Evolutionary conservation across 2,329 filamentous ascomycete genomes (phyloP).

Genomic region (Dothideomycetes sp.): DNA sequence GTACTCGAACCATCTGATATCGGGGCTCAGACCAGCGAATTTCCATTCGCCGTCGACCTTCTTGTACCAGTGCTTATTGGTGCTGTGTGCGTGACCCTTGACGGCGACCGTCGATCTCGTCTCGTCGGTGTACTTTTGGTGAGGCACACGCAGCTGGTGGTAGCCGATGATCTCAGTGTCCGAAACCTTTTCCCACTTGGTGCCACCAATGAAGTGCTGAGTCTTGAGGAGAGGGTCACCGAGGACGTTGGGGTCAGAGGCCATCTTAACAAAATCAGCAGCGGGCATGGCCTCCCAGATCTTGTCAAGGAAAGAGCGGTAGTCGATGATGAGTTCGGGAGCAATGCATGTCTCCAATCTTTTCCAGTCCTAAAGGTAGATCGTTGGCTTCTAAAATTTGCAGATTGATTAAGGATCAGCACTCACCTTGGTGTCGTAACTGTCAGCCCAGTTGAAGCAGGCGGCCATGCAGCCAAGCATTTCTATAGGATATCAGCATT

Average conservation of each 20-base stretch:
- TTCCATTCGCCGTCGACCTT: conserved; percentile 51
- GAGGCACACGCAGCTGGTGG: conserved; percentile 51
- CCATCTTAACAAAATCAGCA: conserved; percentile 45
- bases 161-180: conserved; percentile 43
- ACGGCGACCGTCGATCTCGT: conserved; percentile 37
- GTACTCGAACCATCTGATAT: conserved; percentile 48
- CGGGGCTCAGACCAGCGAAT: conserved; percentile 46
- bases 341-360: conserved; percentile 53
- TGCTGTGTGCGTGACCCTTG: conserved; percentile 50
- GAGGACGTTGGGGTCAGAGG: conserved; percentile 43
- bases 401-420: not conserved
- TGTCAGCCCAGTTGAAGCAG: conserved; percentile 50
- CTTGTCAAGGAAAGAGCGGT: conserved; percentile 49
- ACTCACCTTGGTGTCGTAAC: conserved; percentile 51
- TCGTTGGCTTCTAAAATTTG: not conserved
- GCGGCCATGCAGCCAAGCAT: conserved; percentile 32
- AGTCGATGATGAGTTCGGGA: conserved; percentile 58
- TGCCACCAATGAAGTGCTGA: conserved; percentile 48
- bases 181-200: conserved; percentile 42
- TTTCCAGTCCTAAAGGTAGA: conserved; percentile 42
- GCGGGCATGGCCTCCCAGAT: conserved; percentile 49
- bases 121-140: conserved; percentile 46
- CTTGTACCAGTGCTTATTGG: conserved; percentile 46
- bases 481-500: conserved; percentile 19
- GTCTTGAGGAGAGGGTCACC: conserved; percentile 46